phyloP scores from a whole-genome alignment of 139 green algal genomes.

The Micractinium sp. region DNA sequence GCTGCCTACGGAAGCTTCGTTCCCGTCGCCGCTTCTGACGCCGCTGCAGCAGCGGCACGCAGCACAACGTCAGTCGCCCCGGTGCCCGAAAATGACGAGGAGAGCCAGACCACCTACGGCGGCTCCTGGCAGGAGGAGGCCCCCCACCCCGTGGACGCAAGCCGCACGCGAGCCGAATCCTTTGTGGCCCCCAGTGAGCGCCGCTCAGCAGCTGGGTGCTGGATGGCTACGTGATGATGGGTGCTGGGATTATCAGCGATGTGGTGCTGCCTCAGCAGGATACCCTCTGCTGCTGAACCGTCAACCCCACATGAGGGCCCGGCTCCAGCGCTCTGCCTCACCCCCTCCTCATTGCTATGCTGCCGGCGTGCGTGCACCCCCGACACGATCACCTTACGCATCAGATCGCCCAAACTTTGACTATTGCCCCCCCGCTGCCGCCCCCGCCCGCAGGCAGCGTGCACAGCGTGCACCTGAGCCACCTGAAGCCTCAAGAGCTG shows the following conservation, averaged over 20 bases:
- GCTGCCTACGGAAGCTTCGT: no score
- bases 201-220: no score
- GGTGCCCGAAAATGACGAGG: not conserved
- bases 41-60: not conserved
- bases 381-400: no score
- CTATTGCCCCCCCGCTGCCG: not conserved
- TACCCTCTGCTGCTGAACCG: no score
- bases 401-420: no score
- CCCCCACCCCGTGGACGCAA: not conserved
- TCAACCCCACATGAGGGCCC: not conserved
- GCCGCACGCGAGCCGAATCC: not conserved
- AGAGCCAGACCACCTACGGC: not conserved
- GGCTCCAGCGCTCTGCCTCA: no score
- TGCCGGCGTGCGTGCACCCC: no score
- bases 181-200: not conserved
- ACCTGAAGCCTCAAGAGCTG: not conserved
- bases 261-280: not conserved
- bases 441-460: not conserved
- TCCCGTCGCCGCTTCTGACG: not conserved
- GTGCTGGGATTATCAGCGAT: not conserved
- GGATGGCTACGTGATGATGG: not conserved
- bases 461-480: slow-evolving; percentile 15
- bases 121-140: not conserved
- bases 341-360: no score
- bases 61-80: not conserved